Base-by-base conservation (phyloP, 2,329 filamentous ascomycete genomes). In the Aureobasidium lini region DNA sequence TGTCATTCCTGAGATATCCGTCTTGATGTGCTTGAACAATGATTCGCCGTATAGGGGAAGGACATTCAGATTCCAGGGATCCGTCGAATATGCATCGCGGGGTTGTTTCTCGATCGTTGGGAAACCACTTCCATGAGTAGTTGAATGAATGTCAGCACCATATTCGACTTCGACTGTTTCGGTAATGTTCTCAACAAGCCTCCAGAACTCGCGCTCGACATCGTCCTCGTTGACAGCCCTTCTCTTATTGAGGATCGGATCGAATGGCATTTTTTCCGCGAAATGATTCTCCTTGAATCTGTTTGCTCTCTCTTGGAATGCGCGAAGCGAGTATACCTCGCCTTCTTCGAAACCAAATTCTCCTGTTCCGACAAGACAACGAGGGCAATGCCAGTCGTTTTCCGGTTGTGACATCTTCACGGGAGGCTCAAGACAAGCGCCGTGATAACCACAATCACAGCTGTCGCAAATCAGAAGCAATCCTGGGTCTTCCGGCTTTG, bases 101-200 rank as follows among this genome's bases (percentile, higher is more conserved):
- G 94, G 94, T 62, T 96, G 87, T 68, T 88, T 90, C 71, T 99
- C 94, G 8, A 95, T 85, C 0, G 93, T 97, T 0, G 94, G 94
- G 67, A 99, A 99, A 0, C 93, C 94, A 64, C 93, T 97, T 8
- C 94, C 94, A 69, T 99, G 94, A 0, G 94, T 99, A 0, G 94
- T 97, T 54, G 92, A 96, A 72, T 99, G 94, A 57, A 99, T 96
- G 68, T 99, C 94, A 9, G 94, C 94, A 40, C 94, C 94, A 68
- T 99, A 99, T 70, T 99, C 94, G 2, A 99, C 94, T 72, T 97
- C 94, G 1, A 97, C 92, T 0, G 91, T 95, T 72, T 97, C 94
- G 63, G 95, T 93, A 53, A 96, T 81, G 67, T 92, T 95, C 49
- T 94, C 90, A 0, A 97, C 94, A 8, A 97, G 81, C 66, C 90